Conservation (phyloP, 768 basidiomycete genomes). For the Austroboletus eburneus region DNA sequence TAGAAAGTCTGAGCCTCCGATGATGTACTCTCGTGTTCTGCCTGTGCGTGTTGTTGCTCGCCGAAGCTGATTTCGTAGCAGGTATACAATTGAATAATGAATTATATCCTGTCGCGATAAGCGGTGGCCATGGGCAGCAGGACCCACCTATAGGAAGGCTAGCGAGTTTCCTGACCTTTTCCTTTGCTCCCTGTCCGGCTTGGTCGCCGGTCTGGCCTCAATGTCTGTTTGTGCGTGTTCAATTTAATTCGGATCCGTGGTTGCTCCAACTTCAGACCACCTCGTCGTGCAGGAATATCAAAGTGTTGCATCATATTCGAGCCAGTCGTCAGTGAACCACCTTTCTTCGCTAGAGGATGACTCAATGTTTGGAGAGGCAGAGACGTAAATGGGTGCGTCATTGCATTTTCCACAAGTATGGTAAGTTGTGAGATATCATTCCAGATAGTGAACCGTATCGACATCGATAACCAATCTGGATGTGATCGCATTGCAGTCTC, state of each 20-base stretch:
- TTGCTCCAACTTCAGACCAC: too few relatives aligned
- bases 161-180: constrained; percentile 2
- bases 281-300: too few relatives aligned
- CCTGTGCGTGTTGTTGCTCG: neutral
- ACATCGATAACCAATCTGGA: constrained; percentile 29
- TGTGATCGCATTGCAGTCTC: constrained; percentile 11
- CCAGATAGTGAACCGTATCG: constrained; percentile 17
- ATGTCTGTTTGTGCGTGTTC: neutral
- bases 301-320: too few relatives aligned
- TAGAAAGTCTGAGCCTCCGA: too few relatives aligned
- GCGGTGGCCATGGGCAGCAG: neutral
- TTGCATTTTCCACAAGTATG: constrained; percentile 5
- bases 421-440: constrained; percentile 8
- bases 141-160: neutral
- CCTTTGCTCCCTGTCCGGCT: neutral
- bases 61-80: neutral
- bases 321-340: too few relatives aligned
- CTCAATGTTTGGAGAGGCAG: too few relatives aligned
- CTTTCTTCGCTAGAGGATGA: too few relatives aligned
- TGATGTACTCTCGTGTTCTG: too few relatives aligned
- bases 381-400: neutral
- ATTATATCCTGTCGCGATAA: neutral
- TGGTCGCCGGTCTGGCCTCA: constrained; percentile 4
- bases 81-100: neutral
- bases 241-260: constrained; percentile 11